A percentile compares a stretch with the other conserved stretches of the same genome.
Evolutionary conservation across 805 yeast species (phyloP).

Genomic region (Metschnikowia aberdeeniae): DNA sequence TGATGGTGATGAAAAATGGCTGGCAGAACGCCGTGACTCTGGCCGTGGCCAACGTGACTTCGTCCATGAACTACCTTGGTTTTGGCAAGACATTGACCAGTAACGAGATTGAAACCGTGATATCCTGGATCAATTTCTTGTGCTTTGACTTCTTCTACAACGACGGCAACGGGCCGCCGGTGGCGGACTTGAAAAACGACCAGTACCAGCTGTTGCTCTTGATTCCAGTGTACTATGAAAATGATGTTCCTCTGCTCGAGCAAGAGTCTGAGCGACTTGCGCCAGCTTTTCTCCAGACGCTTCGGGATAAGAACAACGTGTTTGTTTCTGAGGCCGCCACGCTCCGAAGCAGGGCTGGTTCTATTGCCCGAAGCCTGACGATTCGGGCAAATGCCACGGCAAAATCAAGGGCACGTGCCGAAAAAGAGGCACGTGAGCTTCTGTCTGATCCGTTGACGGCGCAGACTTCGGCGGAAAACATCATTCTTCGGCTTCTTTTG

Average conservation of each 20-base stretch:
- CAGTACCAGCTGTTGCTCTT: conserved; percentile 61
- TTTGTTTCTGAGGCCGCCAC: conserved; percentile 11
- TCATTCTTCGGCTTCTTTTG: conserved; percentile 66
- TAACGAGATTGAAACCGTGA: conserved; percentile 62
- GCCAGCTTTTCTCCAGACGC: conserved; percentile 47
- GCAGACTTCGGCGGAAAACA: conserved; percentile 53
- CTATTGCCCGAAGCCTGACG: conserved; percentile 60
- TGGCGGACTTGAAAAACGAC: conserved; percentile 56
- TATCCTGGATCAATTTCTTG: conserved; percentile 64
- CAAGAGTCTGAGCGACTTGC: conserved; percentile 58
- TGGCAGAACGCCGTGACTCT: conserved; percentile 46
- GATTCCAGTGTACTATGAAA: conserved; percentile 63
- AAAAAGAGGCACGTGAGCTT: conserved; percentile 18
- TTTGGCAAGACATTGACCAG: conserved; percentile 53
- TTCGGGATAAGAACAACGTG: conserved; percentile 47
- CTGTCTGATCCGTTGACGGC: conserved; percentile 35
- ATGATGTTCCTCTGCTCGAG: conserved; percentile 42
- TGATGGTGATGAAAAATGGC: conserved; percentile 24
- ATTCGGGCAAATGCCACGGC: conserved; percentile 70
- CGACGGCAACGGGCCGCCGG: conserved; percentile 75
- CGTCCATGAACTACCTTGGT: conserved; percentile 40
- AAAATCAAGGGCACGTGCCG: conserved; percentile 42
- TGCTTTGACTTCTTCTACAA: conserved; percentile 73
- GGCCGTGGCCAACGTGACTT: conserved; percentile 49
- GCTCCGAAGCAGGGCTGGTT: conserved; percentile 35